Evolutionary conservation across 768 basidiomycete genomes (phyloP).

Genomic region (Phallus indusiatus): DNA sequence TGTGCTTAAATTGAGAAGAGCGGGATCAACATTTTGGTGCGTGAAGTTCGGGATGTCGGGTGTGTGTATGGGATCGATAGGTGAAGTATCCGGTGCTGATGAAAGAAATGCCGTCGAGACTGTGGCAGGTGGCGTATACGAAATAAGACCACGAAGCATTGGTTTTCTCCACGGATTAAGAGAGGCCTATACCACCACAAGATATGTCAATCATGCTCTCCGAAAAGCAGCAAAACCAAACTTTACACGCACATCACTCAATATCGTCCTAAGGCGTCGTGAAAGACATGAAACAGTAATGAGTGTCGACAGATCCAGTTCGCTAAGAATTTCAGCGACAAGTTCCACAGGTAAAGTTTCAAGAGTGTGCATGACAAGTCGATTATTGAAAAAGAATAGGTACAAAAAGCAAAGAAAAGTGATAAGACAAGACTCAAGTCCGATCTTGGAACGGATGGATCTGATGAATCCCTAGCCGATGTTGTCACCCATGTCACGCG

Average conservation of each 20-base stretch:
- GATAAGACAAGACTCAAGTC: no score
- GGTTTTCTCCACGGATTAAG: conserved; percentile 72
- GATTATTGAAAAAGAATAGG: no score
- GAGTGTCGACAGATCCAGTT: conserved; percentile 56
- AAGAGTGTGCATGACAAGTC: neutral
- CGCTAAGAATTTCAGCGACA: conserved; percentile 58
- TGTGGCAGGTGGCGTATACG: no score
- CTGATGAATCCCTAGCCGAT: no score
- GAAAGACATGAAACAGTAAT: conserved; percentile 53
- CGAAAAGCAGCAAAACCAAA: neutral
- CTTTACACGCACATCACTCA: conserved; percentile 18
- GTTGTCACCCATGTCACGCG: no score
- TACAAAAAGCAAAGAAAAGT: neutral
- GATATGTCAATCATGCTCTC: no score
- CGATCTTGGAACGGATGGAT: no score
- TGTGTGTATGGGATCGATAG: no score
- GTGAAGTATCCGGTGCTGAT: no score
- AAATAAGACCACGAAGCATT: conserved; percentile 52
- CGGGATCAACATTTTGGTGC: conserved; percentile 22
- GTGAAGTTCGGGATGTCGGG: no score
- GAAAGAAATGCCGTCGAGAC: conserved; percentile 24
- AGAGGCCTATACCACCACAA: conserved; percentile 27
- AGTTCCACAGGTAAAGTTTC: conserved; percentile 61
- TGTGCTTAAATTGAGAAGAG: conserved; percentile 51
- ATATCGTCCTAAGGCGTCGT: conserved; percentile 43